Evolutionary conservation across 257 asterid genomes (phyloP), one percentile per base, ranked within the genome.

Genomic region (Nicotiana paniculata): DNA sequence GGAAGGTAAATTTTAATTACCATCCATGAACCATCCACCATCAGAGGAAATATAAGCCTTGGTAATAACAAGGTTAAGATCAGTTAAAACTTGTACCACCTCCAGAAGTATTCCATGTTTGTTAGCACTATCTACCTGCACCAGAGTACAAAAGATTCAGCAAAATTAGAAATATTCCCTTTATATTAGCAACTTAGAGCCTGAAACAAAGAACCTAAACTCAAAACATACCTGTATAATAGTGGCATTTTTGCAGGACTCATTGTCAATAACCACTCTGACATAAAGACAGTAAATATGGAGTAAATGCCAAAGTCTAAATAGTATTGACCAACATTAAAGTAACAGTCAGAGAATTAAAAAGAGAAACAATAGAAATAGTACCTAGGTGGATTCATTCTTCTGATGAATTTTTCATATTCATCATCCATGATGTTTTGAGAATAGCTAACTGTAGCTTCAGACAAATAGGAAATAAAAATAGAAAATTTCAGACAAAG

Each of bases 341-440:
- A 48, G 32, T 43, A 43, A 43, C 48, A 43, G 48, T 8, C 48
- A 43, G 48, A 43, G 48, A 43, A 39, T 43, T 3, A 26, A 24
- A 32, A 11, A n/a, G n/a, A n/a, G 43, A 3, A 69, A 79, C 61
- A 79, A 5, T n/a, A 61, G 9, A 43, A 33, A 39, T 59, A 16
- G n/a, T 84, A 84, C 87, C 87, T 81, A 26, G 87, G 87, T 74
- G 87, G 85, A 81, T 84, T 84, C 87, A 84, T 84, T 84, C 87
- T 81, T 84, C 85, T 84, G 12, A 84, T 84, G 28, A 84, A 62
- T 35, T 84, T 84, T 77, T 81, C 87, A 78, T 84, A 84, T 64
- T 84, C 87, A 81, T 84, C 87, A 65, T 84, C 80, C 87, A 84
- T 84, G 39, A 72, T 72, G 67, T 77, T 84, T 9, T 63, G 79